These are phyloP conservation scores for Zarea fungicola DNA, from an alignment of 2,329 filamentous ascomycete species.

Conservation along the genomic window DNA sequence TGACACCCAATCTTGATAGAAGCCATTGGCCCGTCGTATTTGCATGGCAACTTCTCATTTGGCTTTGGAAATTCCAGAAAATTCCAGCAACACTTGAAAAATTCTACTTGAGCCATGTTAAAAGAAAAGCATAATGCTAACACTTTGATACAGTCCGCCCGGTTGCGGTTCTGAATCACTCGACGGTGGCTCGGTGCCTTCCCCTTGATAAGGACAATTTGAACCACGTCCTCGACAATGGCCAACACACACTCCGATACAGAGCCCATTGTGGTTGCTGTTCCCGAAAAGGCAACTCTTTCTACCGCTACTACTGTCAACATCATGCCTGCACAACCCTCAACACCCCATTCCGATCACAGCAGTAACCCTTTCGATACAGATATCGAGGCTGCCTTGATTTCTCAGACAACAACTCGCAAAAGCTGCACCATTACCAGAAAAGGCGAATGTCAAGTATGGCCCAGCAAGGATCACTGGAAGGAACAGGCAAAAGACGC, in stretches of 20 bases:
- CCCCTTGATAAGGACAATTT: background rate
- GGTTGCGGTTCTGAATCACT: no score
- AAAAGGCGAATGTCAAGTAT: slow-evolving; percentile 49
- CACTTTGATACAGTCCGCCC: no score
- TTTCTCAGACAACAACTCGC: slow-evolving; percentile 29
- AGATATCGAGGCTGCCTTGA: slow-evolving; percentile 50
- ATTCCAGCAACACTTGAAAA: no score
- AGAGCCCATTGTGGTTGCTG: slow-evolving; percentile 15
- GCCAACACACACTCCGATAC: slow-evolving; percentile 22
- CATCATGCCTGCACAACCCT: slow-evolving; percentile 18
- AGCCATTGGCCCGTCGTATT: background rate
- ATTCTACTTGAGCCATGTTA: no score
- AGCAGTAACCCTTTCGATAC: slow-evolving; percentile 50
- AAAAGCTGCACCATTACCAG: slow-evolving; percentile 23
- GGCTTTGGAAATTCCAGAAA: no score
- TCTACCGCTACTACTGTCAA: slow-evolving; percentile 20
- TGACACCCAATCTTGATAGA: background rate
- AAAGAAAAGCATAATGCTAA: no score
- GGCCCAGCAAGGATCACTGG: slow-evolving; percentile 57
- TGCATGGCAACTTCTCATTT: no score
- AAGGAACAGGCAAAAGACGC: slow-evolving; percentile 53
- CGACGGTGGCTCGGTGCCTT: no score
- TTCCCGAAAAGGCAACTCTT: slow-evolving; percentile 27
- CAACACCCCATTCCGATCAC: slow-evolving; percentile 38
- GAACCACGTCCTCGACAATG: slow-evolving; percentile 18